phyloP scores from a whole-genome alignment of 2,329 filamentous ascomycete genomes.

The Tolypocladium tundrense region DNA sequence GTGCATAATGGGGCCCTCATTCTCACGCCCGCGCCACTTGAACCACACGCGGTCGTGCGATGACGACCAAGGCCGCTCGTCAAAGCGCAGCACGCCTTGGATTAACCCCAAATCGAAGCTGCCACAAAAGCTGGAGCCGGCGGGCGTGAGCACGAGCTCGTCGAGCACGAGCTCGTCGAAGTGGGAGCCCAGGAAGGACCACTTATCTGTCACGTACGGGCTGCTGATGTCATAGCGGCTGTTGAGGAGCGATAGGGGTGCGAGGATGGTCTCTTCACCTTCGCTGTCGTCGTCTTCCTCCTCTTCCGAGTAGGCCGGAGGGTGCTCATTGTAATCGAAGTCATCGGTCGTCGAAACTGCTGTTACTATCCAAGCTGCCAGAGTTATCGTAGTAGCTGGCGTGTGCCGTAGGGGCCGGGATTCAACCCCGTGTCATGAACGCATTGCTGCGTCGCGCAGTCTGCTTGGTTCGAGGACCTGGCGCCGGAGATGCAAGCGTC shows the following conservation, averaged over 20 bases:
- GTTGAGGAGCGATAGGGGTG: conserved; percentile 28
- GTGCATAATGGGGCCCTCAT: conserved; percentile 14
- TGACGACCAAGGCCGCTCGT: conserved; percentile 21
- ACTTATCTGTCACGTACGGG: conserved; percentile 13
- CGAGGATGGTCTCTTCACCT: conserved; percentile 2
- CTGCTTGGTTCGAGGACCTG: conserved; percentile 6
- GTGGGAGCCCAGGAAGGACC: conserved; percentile 13
- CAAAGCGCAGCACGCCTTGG: conserved; percentile 30
- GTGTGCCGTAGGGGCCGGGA: conserved; percentile 3
- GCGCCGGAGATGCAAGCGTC: neutral
- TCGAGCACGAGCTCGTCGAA: conserved; percentile 19
- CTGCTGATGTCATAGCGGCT: conserved; percentile 31
- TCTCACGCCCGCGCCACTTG: conserved; percentile 25
- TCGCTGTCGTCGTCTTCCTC: conserved; percentile 1
- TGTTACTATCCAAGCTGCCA: too few species aligned
- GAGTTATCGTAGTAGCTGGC: neutral
- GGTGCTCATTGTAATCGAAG: neutral
- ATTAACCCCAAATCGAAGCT: conserved; percentile 31
- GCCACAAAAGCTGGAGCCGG: conserved; percentile 32
- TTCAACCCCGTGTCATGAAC: conserved; percentile 12
- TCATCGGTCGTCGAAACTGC: neutral
- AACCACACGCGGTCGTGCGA: conserved; percentile 17
- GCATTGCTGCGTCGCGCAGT: conserved; percentile 16
- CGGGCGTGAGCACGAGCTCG: conserved; percentile 26
- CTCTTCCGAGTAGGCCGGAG: conserved; percentile 2